Base-by-base conservation (phyloP, 2,329 filamentous ascomycete genomes). In the Apiospora pterosperma region DNA sequence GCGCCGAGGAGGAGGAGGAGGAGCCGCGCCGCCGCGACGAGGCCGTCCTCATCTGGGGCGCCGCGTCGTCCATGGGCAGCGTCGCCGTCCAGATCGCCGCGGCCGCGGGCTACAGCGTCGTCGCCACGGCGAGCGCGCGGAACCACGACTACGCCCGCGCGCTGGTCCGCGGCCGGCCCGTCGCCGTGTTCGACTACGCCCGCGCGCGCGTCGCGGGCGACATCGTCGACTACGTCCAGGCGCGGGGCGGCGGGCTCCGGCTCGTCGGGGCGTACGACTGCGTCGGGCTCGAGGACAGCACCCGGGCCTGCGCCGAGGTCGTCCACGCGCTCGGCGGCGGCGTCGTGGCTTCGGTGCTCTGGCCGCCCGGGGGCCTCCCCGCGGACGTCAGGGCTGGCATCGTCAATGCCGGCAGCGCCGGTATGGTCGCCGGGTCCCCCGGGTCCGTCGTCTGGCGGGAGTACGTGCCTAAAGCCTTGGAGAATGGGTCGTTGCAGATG, bases 81-180 rank as follows among this genome's bases (percentile, higher is more conserved):
- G 79, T 77, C 62, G 80, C 79, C 4, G 78, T 84, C 34, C 82
- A 85, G 66, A 76, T 84, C 0, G 77, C 79, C n/a, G 72, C 73
- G 0, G 78, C 77, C 1, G 75, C 79, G 11, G 82, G 82, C 2
- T 82, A 80, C 65, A 71, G 78, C 16, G 81, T 85, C 3, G 63
- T 80, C 23, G 72, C 78, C 2, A 81, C 79, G 0, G 72, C 76
- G 0, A 78, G 77, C 1, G 71, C 74, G 5, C 75, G 72, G 59
- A 83, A 84, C 68, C 78, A 79, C 59, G 75, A 75, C 4, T 75
- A 76, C 65, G 69, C 78, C 19, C 74, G 75, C 63, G 66, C 68
- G 2, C 74, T 84, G 0, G 81, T 82, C 7, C 80, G 80, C 0
- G 68, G 67, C 3, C 23, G 58, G 11, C n/a, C 62, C 34, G 28